These are phyloP conservation scores for Carpinus viminea DNA, from an alignment of 306 rosid species.

Conservation along the genomic window DNA sequence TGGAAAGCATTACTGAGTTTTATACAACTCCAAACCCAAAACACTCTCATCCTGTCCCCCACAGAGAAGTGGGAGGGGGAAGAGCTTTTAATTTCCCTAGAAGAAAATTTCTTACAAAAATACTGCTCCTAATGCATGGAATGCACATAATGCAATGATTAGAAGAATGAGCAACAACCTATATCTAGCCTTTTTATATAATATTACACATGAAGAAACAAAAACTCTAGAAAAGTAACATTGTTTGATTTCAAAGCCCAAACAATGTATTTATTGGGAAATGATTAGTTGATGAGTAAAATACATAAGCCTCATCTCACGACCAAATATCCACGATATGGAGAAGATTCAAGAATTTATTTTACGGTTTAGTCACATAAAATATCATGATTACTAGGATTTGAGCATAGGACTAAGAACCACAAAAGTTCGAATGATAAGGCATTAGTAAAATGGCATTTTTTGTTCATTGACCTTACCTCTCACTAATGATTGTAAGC, in stretches of 20 bases:
- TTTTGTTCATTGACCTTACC: conserved; percentile 41
- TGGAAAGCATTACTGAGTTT: not conserved
- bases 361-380: not conserved
- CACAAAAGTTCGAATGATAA: conserved; percentile 1
- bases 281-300: not conserved
- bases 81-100: not conserved
- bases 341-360: not conserved
- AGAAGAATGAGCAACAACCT: too few relatives aligned
- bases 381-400: not conserved
- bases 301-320: not conserved
- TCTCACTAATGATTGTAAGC: conserved; percentile 87
- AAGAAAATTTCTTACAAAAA: not conserved
- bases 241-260: too few relatives aligned
- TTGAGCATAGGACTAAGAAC: not conserved
- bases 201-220: too few relatives aligned
- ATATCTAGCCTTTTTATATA: too few relatives aligned
- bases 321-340: not conserved
- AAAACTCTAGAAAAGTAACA: too few relatives aligned
- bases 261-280: not conserved
- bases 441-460: not conserved
- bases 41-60: not conserved
- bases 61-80: too few relatives aligned
- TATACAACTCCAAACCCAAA: not conserved
- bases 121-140: not conserved
- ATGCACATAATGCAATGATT: not conserved